phyloP scores from a whole-genome alignment of 257 asterid species.

The Nicotiana otophora region DNA sequence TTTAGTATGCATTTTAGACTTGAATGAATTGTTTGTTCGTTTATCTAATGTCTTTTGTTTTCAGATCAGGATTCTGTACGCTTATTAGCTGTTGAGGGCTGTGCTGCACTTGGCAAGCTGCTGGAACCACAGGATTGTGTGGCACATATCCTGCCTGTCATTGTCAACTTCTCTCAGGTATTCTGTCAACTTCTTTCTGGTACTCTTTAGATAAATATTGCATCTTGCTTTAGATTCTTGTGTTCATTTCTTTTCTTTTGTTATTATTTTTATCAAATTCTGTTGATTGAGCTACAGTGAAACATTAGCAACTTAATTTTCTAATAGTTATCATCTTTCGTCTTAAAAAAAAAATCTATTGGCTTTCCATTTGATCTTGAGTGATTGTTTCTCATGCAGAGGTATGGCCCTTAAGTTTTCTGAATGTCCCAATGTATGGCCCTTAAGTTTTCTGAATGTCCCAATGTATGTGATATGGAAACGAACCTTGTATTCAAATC shows the following conservation, averaged over 20 bases:
- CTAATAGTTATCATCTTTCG: neutral
- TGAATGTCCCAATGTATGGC: neutral
- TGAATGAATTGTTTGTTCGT: neutral
- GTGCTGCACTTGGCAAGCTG: constrained; percentile 94
- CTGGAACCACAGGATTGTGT: constrained; percentile 93
- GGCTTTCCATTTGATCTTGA: neutral
- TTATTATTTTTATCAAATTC: too few species aligned
- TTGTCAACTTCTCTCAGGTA: constrained; percentile 71
- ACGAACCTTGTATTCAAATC: neutral
- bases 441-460: neutral
- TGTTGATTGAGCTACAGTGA: neutral
- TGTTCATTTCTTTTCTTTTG: neutral
- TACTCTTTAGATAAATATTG: neutral
- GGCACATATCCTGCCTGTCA: constrained; percentile 79
- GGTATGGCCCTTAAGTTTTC: neutral
- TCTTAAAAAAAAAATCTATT: neutral
- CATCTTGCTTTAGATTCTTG: neutral
- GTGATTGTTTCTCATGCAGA: neutral
- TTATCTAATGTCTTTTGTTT: neutral
- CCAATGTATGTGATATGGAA: neutral
- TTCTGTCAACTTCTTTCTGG: constrained; percentile 63
- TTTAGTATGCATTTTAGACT: neutral
- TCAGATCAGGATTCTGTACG: constrained; percentile 95
- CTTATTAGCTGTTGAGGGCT: constrained; percentile 82
- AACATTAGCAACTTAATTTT: neutral